phyloP scores from a whole-genome alignment of 2,329 filamentous ascomycete genomes.

The Metarhizium robertsii region DNA sequence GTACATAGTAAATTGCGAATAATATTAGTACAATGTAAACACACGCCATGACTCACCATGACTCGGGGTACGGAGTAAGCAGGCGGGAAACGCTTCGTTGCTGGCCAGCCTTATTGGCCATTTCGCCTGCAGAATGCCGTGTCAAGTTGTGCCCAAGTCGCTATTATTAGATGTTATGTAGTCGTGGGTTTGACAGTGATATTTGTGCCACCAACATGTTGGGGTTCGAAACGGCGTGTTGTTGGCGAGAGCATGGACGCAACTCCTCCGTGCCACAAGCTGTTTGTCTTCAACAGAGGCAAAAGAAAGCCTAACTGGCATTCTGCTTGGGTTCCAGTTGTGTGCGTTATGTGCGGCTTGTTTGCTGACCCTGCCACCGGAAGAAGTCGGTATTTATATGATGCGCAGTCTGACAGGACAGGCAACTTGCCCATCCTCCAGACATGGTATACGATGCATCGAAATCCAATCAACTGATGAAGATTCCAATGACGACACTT shows the following conservation, averaged over 20 bases:
- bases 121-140: background rate
- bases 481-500: background rate
- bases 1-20: too few species aligned
- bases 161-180: background rate
- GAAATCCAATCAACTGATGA: background rate
- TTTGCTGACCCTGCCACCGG: background rate
- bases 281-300: too few species aligned
- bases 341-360: background rate
- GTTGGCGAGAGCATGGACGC: background rate
- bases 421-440: background rate
- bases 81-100: background rate
- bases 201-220: background rate
- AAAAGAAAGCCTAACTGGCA: too few species aligned
- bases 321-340: too few species aligned
- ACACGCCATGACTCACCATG: background rate
- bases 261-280: too few species aligned
- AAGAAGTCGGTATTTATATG: background rate
- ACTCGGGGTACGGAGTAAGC: background rate
- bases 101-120: background rate
- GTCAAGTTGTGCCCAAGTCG: background rate
- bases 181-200: background rate
- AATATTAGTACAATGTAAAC: too few species aligned
- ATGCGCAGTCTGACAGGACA: background rate
- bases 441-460: too few species aligned
- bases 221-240: background rate